Evolutionary conservation across 2,329 filamentous ascomycete genomes (phyloP), one percentile per base, ranked within the genome.

Genomic region (Paraphoma chrysanthemicola): DNA sequence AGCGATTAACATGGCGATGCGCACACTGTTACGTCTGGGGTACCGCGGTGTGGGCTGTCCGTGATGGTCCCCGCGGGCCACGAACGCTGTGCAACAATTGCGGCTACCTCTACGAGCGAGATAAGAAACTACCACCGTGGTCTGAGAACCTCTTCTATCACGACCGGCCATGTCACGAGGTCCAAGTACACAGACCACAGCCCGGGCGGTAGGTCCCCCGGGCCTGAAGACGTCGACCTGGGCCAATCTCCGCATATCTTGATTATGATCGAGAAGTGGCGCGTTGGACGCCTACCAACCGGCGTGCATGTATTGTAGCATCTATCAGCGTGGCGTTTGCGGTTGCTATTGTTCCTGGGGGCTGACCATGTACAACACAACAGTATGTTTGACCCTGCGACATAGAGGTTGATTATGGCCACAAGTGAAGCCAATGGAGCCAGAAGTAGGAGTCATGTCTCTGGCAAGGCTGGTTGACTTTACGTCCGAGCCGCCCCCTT

Each of bases 71-170:
- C 12, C 83, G 86, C 52, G 94, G 93, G 52, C 86, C 91, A 62
- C 90, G 91, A 78, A 90, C 91, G 30, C 86, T 98, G 4, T 98
- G 94, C 80, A 91, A 93, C 78, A 97, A 96, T 75, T 98, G 94
- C 75, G 94, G 93, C 54, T 89, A 93, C 66, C 80, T 94, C 17
- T 97, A 91, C 74, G 94, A 97, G 78, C 89, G 92, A 52, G 91
- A 96, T 77, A 90, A 91, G 77, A 88, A 89, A 63, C 83, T 97
- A 0, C 93, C 94, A 8, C 86, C 88, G 29, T 93, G 89, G 88
- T 88, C 87, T 3, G 88, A 88, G 71, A 86, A 88, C 58, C 81
- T 94, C 45, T 92, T 93, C 71, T 70, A 68, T 38, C 63, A 72
- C 54, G 81, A 83, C 54, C 74, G 78, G 30, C 65, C 70, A 11